Evolutionary conservation across 352 stramenopile genomes (phyloP).

Genomic region (Elongisporangium undulatum): DNA sequence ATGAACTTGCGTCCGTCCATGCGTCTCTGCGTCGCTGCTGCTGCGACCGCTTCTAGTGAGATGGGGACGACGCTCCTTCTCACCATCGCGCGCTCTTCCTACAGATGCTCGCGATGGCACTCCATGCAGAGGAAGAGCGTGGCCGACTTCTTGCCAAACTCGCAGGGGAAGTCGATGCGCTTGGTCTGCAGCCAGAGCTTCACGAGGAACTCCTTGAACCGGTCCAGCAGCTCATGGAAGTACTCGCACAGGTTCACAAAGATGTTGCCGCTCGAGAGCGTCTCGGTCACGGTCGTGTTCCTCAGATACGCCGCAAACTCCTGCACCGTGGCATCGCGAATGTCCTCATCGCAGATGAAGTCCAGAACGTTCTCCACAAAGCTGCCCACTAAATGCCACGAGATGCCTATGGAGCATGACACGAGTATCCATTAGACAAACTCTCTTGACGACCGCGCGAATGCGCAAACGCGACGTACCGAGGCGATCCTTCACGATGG

Average conservation of each 20-base stretch:
- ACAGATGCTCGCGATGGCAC: conserved; percentile 77
- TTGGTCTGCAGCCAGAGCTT: conserved; percentile 44
- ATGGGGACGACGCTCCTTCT: not conserved
- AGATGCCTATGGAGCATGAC: conserved; percentile 27
- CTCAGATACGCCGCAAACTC: conserved; percentile 61
- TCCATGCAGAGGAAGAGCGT: conserved; percentile 81
- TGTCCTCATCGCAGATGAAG: conserved; percentile 73
- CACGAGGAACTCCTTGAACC: conserved; percentile 72
- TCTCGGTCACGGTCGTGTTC: conserved; percentile 14
- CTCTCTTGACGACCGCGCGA: not conserved
- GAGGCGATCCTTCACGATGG: conserved; percentile 45
- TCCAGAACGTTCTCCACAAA: conserved; percentile 63
- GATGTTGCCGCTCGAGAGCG: conserved; percentile 38
- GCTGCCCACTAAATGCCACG: conserved; percentile 50
- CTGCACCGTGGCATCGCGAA: conserved; percentile 54
- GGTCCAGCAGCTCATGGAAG: conserved; percentile 49
- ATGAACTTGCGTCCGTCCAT: not conserved
- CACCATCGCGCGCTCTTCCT: conserved; percentile 1
- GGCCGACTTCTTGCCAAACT: conserved; percentile 78
- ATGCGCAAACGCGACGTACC: conserved; percentile 7
- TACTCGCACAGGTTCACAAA: conserved; percentile 56
- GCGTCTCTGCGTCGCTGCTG: not conserved
- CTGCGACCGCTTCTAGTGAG: not conserved
- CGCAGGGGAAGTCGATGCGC: conserved; percentile 66
- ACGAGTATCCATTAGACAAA: not conserved